A percentile compares a stretch with the other conserved stretches of the same genome.
These are phyloP conservation scores for Cercophora newfieldiana DNA, from an alignment of 495 filamentous ascomycete genomes.

Conservation along the genomic window DNA sequence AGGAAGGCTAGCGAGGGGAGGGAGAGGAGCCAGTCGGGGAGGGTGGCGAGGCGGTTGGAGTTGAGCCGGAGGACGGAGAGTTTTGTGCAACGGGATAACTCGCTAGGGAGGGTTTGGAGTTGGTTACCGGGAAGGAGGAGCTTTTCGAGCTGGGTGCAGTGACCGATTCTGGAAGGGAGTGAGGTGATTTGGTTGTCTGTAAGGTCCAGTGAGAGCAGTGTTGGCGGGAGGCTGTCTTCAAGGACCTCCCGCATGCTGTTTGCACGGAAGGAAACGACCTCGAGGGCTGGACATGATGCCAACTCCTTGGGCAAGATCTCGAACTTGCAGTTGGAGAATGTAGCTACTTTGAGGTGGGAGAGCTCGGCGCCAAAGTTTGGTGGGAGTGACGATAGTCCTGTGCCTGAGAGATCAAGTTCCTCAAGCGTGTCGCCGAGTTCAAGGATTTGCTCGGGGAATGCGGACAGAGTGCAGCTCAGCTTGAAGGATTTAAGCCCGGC, in stretches of 20 bases:
- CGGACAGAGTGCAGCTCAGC: conserved; percentile 34
- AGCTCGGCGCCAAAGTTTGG: conserved; percentile 37
- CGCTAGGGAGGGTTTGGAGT: conserved; percentile 35
- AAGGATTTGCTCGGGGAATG: conserved; percentile 45
- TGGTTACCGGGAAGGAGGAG: conserved; percentile 47
- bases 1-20: conserved; percentile 47
- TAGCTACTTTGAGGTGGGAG: conserved; percentile 44
- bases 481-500: conserved; percentile 38
- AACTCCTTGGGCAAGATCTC: conserved; percentile 42
- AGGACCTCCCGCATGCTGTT: conserved; percentile 46
- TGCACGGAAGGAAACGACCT: conserved; percentile 48
- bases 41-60: conserved; percentile 36
- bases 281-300: conserved; percentile 41
- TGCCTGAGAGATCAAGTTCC: conserved; percentile 49
- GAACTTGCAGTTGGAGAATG: conserved; percentile 50
- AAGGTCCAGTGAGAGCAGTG: conserved; percentile 46
- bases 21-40: conserved; percentile 45
- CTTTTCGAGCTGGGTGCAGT: conserved; percentile 42
- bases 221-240: conserved; percentile 41
- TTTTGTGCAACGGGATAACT: conserved; percentile 44
- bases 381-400: conserved; percentile 41
- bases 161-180: conserved; percentile 42
- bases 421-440: conserved; percentile 40
- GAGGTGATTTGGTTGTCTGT: conserved; percentile 41
- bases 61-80: conserved; percentile 44